Conservation (phyloP, 2,329 filamentous ascomycete genomes). For the Fusarium sp. region DNA sequence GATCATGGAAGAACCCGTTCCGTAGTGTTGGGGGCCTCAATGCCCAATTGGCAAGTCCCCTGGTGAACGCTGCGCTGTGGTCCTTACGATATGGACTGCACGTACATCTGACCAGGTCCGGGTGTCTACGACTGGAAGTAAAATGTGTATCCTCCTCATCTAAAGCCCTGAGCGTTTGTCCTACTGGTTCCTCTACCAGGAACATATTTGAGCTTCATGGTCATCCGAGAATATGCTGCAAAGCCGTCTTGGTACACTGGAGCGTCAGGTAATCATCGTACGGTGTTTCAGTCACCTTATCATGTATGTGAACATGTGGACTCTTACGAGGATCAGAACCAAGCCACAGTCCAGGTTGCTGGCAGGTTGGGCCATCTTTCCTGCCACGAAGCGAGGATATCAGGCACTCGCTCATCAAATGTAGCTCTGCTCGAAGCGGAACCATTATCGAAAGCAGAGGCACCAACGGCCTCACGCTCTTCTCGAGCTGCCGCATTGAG, state of each 20-base stretch:
- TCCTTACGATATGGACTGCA: not conserved
- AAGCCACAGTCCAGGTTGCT: slow-evolving; percentile 92
- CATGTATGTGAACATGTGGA: not conserved
- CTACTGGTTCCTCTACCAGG: not conserved
- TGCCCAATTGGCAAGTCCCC: not conserved
- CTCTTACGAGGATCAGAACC: slow-evolving; percentile 72
- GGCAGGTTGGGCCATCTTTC: slow-evolving; percentile 93
- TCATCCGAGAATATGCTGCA: not conserved
- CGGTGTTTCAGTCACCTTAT: not conserved
- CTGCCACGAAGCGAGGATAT: slow-evolving; percentile 93
- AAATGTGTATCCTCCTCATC: not conserved
- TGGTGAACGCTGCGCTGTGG: not conserved
- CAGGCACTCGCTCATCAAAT: slow-evolving; percentile 94
- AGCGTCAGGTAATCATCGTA: not conserved
- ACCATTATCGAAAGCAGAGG: slow-evolving; percentile 76
- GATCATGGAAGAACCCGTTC: not conserved
- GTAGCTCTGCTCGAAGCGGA: slow-evolving; percentile 74
- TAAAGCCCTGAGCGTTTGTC: not conserved
- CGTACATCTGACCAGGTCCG: not conserved
- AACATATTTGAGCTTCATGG: not conserved
- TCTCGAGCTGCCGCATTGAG: slow-evolving; percentile 84
- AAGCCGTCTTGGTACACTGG: not conserved
- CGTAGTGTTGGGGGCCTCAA: not conserved
- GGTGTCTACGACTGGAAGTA: slow-evolving; percentile 24
- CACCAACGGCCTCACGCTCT: slow-evolving; percentile 76